Percentiles rank a stretch among this genome's conserved stretches.
These are phyloP conservation scores for Aureobasidium sp. DNA, from an alignment of 2,329 filamentous ascomycete species.

Conservation along the genomic window DNA sequence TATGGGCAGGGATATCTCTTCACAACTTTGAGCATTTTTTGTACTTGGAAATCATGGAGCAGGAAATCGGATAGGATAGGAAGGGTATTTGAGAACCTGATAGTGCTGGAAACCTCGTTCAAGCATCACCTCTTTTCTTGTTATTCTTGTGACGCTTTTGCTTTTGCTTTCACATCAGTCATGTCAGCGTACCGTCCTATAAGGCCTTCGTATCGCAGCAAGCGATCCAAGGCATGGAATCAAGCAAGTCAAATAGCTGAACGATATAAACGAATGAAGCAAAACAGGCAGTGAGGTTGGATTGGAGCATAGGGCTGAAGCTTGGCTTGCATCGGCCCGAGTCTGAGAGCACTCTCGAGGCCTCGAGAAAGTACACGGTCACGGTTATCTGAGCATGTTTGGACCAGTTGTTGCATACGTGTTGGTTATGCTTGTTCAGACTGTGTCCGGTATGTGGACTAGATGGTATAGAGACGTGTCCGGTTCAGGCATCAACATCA, in stretches of 20 bases:
- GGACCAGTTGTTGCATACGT: background rate
- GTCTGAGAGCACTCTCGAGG: background rate
- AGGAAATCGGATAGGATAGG: background rate
- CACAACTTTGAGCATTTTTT: background rate
- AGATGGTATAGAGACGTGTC: background rate
- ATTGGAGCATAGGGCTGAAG: background rate
- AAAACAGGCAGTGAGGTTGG: background rate
- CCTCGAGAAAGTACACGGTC: background rate
- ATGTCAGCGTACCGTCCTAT: background rate
- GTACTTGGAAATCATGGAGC: background rate
- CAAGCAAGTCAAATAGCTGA: background rate
- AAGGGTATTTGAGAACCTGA: background rate
- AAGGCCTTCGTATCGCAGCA: background rate
- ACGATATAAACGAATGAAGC: background rate
- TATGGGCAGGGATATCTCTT: background rate
- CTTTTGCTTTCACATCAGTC: too few relatives aligned
- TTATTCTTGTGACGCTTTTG: too few relatives aligned
- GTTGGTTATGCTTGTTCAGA: background rate
- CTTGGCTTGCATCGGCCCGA: background rate
- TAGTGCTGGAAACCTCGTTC: constrained; percentile 8
- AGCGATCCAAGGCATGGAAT: background rate
- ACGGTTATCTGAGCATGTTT: background rate
- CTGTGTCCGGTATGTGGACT: background rate
- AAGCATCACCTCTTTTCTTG: too few relatives aligned
- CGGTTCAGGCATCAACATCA: background rate